Evolutionary conservation across 768 basidiomycete genomes (phyloP).

Genomic region (Lactarius akahatsu): DNA sequence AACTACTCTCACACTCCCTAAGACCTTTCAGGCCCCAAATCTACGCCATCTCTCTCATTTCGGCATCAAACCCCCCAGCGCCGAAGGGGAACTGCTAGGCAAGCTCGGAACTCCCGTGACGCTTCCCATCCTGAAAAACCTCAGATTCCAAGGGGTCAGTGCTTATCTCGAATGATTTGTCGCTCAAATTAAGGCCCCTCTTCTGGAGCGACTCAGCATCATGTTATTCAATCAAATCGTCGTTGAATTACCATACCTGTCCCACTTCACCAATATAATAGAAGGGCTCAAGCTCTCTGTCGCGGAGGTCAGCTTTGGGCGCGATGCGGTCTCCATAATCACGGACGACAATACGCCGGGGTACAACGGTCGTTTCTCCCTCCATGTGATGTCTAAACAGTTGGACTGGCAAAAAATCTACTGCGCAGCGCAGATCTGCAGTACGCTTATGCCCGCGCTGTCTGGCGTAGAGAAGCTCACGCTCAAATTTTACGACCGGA

Average conservation of each 20-base stretch:
- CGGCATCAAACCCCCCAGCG: not conserved
- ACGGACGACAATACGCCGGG: too few relatives aligned
- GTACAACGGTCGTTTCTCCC: not conserved
- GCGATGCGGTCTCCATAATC: not conserved
- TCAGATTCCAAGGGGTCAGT: not conserved
- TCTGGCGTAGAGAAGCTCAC: not conserved
- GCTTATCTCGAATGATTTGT: not conserved
- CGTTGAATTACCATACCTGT: not conserved
- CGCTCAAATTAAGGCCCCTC: not conserved
- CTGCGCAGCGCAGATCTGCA: conserved; percentile 8
- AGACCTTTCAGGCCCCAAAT: not conserved
- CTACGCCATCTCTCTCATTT: not conserved
- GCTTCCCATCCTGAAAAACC: not conserved
- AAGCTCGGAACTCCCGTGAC: not conserved
- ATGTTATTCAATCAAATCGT: not conserved
- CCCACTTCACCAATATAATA: not conserved
- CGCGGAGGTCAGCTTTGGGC: not conserved
- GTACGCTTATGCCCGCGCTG: not conserved
- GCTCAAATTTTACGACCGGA: not conserved
- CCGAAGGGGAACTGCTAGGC: not conserved
- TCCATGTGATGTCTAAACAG: not conserved
- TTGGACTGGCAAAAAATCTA: conserved; percentile 14
- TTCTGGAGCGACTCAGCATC: not conserved
- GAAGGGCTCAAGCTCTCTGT: not conserved
- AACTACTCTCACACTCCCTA: not conserved